Evolutionary conservation across 768 basidiomycete species (phyloP).

Genomic region (Cantharellus anzutake): DNA sequence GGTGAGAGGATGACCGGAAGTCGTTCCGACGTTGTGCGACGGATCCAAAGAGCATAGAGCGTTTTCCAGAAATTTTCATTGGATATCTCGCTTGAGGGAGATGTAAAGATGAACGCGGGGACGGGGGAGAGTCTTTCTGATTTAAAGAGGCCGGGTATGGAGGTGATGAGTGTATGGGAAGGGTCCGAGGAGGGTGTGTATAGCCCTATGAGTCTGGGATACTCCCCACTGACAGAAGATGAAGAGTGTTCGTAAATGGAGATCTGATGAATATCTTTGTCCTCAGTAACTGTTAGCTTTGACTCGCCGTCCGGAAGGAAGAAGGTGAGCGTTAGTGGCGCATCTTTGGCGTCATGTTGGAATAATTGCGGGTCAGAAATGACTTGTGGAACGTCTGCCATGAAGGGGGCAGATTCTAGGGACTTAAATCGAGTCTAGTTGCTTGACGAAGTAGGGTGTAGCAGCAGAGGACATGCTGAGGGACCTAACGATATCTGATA

Average conservation of each 20-base stretch:
- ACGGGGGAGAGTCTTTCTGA: neutral
- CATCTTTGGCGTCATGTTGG: neutral
- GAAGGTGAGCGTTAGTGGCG: neutral
- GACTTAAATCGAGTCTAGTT: no score
- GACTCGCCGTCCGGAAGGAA: neutral
- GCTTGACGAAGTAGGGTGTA: no score
- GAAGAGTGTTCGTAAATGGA: no score
- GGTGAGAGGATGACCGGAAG: neutral
- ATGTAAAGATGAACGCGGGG: neutral
- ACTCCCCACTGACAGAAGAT: no score
- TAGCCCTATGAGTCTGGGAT: no score
- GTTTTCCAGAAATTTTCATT: neutral
- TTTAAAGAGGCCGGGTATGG: neutral
- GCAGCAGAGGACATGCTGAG: no score
- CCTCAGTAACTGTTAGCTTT: neutral
- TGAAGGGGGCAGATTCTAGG: no score
- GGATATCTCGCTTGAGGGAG: neutral
- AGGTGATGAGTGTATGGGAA: neutral
- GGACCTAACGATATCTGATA: no score
- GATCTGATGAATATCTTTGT: no score
- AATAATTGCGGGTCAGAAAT: no score
- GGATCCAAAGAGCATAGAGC: neutral
- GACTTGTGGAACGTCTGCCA: no score
- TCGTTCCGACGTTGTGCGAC: neutral
- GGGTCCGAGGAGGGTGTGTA: neutral